Evolutionary conservation across 306 rosid species (phyloP).

Genomic region (Gastrolobium villosum): DNA sequence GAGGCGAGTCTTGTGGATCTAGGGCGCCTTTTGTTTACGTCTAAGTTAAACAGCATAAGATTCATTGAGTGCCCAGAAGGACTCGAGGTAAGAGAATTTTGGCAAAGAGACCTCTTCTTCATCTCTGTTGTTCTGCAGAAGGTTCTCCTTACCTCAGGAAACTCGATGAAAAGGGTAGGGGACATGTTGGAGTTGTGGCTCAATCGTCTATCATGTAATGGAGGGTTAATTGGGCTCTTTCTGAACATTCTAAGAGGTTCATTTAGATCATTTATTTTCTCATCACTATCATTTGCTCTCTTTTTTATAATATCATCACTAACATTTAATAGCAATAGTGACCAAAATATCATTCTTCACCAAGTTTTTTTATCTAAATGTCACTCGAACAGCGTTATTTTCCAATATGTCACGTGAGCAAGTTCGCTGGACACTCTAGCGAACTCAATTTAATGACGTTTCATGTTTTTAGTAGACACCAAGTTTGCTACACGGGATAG

Average conservation of each 20-base stretch:
- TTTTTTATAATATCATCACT: no score
- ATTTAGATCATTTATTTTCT: neutral
- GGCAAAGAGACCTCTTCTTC: slow-evolving; percentile 74
- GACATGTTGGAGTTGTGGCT: slow-evolving; percentile 52
- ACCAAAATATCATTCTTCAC: no score
- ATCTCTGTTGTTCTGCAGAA: slow-evolving; percentile 60
- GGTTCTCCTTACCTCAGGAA: slow-evolving; percentile 32
- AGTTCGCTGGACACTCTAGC: no score
- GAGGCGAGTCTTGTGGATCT: slow-evolving; percentile 60
- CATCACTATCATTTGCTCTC: no score
- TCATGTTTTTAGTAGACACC: no score
- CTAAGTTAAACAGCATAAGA: slow-evolving; percentile 45
- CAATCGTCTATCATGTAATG: slow-evolving; percentile 66
- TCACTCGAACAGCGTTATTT: no score
- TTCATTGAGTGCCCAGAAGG: slow-evolving; percentile 61
- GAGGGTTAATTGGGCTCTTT: slow-evolving; percentile 61
- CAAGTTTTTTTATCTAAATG: no score
- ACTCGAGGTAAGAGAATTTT: slow-evolving; percentile 24
- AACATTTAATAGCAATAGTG: no score
- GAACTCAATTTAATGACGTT: no score
- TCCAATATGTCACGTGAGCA: no score
- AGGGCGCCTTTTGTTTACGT: slow-evolving; percentile 51
- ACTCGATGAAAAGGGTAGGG: slow-evolving; percentile 52
- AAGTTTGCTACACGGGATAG: no score
- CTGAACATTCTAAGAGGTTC: slow-evolving; percentile 55